phyloP scores from a whole-genome alignment of 108 stramenopile genomes.

The Skeletonema costatum region DNA sequence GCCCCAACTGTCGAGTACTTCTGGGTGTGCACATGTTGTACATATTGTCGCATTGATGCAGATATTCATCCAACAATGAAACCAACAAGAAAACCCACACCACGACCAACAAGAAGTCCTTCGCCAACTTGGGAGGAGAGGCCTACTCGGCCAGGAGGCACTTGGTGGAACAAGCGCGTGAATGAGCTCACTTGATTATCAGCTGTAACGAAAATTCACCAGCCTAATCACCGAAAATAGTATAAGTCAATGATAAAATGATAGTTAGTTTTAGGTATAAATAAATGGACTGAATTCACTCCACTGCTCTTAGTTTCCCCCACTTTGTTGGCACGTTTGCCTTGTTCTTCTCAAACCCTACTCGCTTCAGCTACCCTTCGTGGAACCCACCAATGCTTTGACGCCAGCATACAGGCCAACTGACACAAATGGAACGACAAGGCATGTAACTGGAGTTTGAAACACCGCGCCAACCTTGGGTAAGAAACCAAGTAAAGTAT shows the following conservation, averaged over 20 bases:
- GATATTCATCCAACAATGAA: slow-evolving; percentile 7
- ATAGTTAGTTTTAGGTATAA: background rate
- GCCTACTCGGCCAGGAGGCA: background rate
- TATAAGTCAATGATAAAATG: no score
- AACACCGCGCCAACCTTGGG: background rate
- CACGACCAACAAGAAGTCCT: background rate
- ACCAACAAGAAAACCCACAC: slow-evolving; percentile 5
- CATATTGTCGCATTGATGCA: background rate
- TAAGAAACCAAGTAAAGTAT: background rate
- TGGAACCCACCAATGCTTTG: background rate
- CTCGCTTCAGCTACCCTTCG: background rate
- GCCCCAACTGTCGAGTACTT: slow-evolving; percentile 4
- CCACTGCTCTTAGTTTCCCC: background rate
- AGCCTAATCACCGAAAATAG: no score
- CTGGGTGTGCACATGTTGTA: background rate
- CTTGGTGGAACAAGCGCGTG: background rate
- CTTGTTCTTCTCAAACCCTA: background rate
- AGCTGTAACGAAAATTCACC: no score
- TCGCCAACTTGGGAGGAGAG: background rate
- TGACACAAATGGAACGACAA: background rate
- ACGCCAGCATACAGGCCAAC: background rate
- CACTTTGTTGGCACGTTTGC: background rate
- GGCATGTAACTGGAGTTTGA: background rate
- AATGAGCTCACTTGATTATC: background rate
- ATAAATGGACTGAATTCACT: background rate